Evolutionary conservation across 495 filamentous ascomycete genomes (phyloP), one percentile per base, ranked within the genome.

Genomic region (Thermochaetoides thermophila): DNA sequence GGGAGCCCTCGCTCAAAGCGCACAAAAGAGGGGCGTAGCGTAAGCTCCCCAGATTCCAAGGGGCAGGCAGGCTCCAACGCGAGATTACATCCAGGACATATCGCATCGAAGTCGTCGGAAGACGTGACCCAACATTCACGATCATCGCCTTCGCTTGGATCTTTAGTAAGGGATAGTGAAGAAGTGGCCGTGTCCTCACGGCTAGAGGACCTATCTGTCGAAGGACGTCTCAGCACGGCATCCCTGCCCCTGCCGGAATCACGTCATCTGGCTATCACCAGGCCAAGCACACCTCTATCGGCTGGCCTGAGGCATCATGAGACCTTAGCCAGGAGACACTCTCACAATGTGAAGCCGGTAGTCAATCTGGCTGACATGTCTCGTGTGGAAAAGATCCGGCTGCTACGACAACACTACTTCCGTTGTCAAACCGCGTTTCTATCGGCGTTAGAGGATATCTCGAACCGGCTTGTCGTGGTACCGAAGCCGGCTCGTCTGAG

Each of bases 401-500:
- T 81, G 22, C 51, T 84, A 31, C 59, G 74, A 35, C 69, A 79
- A 36, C 80, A 84, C 47, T 84, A 84, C 40, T 83, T 81, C 45
- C 66, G 76, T 5, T 75, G 69, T 34, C 67, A 84, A 49, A 82
- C 75, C 1, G 74, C 76, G 32, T 79, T 84, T 48, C 44, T 84
- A 23, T 66, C 69, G 7, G 79, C 78, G 11, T 61, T 84, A 7
- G 77, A 82, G 46, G 74, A 76, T 46, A 83, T 84, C 35, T 84
- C 78, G 8, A 81, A 80, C 48, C 73, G 76, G 16, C 57, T 84
- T 32, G 75, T 84, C 7, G 59, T 70, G 29, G 77, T 84, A 13
- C 77, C 77, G 12, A 84, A 83, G 51, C 70, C 70, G 17, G 79
- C 79, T 28, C 69, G 78, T 25, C 59, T 84, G 36, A 84, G 78